phyloP scores from a whole-genome alignment of 352 stramenopile genomes.

The Halophytophthora batemanensis region DNA sequence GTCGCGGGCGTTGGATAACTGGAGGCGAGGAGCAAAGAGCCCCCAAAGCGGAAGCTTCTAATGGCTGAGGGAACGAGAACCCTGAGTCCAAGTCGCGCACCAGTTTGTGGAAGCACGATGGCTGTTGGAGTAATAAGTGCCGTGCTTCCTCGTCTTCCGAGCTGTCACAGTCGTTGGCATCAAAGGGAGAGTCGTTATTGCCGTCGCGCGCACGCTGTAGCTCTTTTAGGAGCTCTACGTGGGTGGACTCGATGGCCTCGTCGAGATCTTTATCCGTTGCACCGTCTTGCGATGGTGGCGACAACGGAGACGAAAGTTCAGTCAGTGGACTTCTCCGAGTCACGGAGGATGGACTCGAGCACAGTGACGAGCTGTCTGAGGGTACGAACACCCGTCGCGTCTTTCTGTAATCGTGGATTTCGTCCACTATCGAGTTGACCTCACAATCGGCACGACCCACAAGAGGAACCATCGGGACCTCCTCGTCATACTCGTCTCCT shows the following conservation, averaged over 20 bases:
- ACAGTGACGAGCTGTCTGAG: conserved; percentile 27
- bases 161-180: conserved; percentile 15
- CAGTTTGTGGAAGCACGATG: conserved; percentile 40
- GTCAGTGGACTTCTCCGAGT: conserved; percentile 29
- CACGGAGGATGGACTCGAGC: conserved; percentile 21
- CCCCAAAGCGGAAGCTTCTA: conserved; percentile 26
- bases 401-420: conserved; percentile 12
- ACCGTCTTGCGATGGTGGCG: conserved; percentile 12
- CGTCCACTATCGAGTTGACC: conserved; percentile 23
- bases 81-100: conserved; percentile 55
- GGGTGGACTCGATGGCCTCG: conserved; percentile 19
- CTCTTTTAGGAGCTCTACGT: conserved; percentile 13
- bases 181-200: conserved; percentile 9
- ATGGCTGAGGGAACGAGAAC: conserved; percentile 47
- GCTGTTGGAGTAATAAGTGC: conserved; percentile 16
- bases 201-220: conserved; percentile 6
- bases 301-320: conserved; percentile 23
- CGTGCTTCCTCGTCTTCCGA: conserved; percentile 20
- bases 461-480: conserved; percentile 6
- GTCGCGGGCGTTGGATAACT: conserved; percentile 16
- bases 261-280: conserved; percentile 27
- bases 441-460: conserved; percentile 25
- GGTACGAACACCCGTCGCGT: conserved; percentile 12
- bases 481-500: conserved; percentile 10
- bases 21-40: conserved; percentile 23